These are phyloP conservation scores for Trypanosoma mega DNA, from an alignment of 208 protist species.

Conservation along the genomic window DNA sequence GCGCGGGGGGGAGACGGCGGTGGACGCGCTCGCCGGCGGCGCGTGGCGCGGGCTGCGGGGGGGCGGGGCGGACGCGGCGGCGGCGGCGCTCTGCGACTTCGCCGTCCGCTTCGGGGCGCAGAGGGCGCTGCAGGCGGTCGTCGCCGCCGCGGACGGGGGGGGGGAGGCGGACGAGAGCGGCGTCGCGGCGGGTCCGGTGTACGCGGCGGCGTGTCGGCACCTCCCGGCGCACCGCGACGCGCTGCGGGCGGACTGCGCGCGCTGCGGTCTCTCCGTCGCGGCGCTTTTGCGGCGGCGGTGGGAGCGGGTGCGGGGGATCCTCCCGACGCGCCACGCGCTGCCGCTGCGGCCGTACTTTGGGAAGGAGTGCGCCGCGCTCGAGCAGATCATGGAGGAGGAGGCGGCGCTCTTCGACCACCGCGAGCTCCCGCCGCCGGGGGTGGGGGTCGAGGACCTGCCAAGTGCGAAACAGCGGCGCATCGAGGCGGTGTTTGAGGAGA, in stretches of 20 bases:
- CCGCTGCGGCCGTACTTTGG: slow-evolving; percentile 52
- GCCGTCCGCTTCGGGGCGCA: slow-evolving; percentile 68
- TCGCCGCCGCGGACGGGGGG: slow-evolving; percentile 42
- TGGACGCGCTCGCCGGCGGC: slow-evolving; percentile 81
- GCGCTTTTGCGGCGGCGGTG: slow-evolving; percentile 62
- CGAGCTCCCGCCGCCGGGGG: slow-evolving; percentile 6
- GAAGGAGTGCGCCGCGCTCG: slow-evolving; percentile 58
- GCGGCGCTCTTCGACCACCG: slow-evolving; percentile 53
- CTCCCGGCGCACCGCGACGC: slow-evolving; percentile 34
- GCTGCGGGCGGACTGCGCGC: slow-evolving; percentile 55
- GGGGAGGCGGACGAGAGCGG: slow-evolving; percentile 30
- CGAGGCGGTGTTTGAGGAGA: slow-evolving; percentile 8
- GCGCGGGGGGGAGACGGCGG: slow-evolving; percentile 51
- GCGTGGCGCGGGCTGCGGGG: slow-evolving; percentile 45
- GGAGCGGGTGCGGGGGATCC: slow-evolving; percentile 46
- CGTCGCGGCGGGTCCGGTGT: slow-evolving; percentile 68
- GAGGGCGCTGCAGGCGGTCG: slow-evolving; percentile 76
- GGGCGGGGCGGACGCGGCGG: slow-evolving; percentile 42
- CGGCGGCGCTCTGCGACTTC: slow-evolving; percentile 74
- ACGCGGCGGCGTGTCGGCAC: slow-evolving; percentile 52
- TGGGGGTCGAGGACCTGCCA: slow-evolving; percentile 1
- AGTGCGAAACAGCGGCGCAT: slow-evolving; percentile 6
- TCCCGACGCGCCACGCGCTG: slow-evolving; percentile 44
- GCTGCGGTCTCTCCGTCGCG: slow-evolving; percentile 44
- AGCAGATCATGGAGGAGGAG: slow-evolving; percentile 84